Base-by-base conservation (phyloP, 2,329 filamentous ascomycete genomes). In the Alternaria tenuissima region DNA sequence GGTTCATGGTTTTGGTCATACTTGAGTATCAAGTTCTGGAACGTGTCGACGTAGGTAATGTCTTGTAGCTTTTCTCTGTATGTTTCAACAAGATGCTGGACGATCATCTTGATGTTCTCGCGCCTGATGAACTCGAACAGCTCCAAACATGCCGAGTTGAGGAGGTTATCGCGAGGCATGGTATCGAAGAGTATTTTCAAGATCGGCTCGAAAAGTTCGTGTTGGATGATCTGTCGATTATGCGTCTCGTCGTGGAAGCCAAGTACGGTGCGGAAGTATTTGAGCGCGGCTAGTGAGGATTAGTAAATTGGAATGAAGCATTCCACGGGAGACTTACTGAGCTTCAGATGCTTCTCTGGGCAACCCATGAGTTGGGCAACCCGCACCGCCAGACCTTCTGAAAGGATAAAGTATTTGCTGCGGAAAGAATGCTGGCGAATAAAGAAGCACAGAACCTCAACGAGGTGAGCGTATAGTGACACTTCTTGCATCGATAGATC, bases 381-480 rank as follows among this genome's bases (percentile, higher is more conserved):
- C 41, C 94, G 88, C 62, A 89, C 86, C 7, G 91, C 88, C 44
- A 98, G 84, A 58, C 91, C 89, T 78, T 97, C 88, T 11, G 87
- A 87, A 63, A 96, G 83, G 26, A 98, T 90, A 74, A 97, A 97
- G 72, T 89, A 91, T 78, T 96, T 95, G 81, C 91, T 94, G 69
- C 93, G 89, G 71, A 92, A 89, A 41, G 91, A 87, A 79, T 98
- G 94, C 73, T 96, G 92, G 41, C 94, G 89, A 65, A 97, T 89
- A 77, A 97, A 97, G 81, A 96, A 98, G 76, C 91, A 94, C 52
- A 98, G 85, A 28, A 97, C 92, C 75, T 99, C 95, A 55, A 97
- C 91, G 52, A 99, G 83, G 76, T 97, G 95, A 20, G 89, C 90
- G 78, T 94, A 96, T 64, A 98, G 86, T n/a, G 92, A 92, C 26